These are phyloP conservation scores for Spatholobus suberectus DNA, from an alignment of 306 rosid genomes.

Conservation along the genomic window DNA sequence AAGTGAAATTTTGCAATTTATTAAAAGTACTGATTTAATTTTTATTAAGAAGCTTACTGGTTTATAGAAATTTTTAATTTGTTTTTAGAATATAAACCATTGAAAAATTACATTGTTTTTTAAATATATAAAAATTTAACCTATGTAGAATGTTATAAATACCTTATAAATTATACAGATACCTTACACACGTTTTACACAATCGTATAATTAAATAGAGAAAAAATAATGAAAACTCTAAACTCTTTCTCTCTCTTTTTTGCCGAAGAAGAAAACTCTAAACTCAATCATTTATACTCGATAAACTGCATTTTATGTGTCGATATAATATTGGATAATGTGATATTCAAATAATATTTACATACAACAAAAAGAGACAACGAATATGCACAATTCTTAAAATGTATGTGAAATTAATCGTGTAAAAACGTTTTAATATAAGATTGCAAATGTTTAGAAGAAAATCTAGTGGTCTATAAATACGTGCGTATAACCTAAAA, in stretches of 20 bases:
- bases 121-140: background rate
- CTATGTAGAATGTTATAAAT: background rate
- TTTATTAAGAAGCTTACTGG: background rate
- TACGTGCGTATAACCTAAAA: too few relatives aligned
- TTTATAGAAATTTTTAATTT: background rate
- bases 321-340: background rate
- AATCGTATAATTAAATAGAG: background rate
- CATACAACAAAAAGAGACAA: too few relatives aligned
- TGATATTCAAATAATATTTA: too few relatives aligned
- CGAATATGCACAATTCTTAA: too few relatives aligned
- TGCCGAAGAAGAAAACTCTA: background rate
- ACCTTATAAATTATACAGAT: background rate
- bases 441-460: background rate
- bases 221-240: background rate
- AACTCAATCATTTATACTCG: background rate
- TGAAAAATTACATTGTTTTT: background rate
- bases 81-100: background rate
- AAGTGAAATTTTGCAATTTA: background rate
- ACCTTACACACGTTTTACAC: background rate
- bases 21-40: background rate
- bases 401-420: background rate
- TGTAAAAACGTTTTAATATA: background rate
- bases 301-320: background rate
- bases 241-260: too few relatives aligned
- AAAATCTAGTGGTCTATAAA: background rate